Conservation (phyloP, 2,329 filamentous ascomycete species). For the Stachybotrys chartarum region DNA sequence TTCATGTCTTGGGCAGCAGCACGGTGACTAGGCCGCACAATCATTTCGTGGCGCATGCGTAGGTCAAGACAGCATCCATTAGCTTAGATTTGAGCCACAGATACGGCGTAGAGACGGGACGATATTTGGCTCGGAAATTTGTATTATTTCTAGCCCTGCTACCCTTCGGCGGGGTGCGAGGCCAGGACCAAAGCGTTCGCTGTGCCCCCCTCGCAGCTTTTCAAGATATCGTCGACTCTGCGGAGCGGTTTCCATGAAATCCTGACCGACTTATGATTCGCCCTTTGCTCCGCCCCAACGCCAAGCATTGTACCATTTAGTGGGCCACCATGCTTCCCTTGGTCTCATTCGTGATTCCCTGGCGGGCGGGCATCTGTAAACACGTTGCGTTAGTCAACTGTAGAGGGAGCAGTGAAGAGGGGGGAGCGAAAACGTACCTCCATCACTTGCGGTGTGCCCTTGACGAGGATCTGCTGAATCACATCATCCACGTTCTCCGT, state of each 20-base stretch:
- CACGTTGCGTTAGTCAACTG: constrained; percentile 2
- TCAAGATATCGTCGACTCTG: background rate
- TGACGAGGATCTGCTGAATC: constrained; percentile 73
- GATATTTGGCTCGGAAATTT: too few species aligned
- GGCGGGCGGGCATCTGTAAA: constrained; percentile 42
- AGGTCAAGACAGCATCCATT: too few species aligned
- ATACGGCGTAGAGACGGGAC: too few species aligned
- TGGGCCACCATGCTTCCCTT: constrained; percentile 35
- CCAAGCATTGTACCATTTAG: constrained; percentile 13
- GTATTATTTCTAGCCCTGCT: too few species aligned
- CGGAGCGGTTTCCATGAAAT: background rate
- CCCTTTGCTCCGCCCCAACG: background rate
- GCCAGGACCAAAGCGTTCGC: too few species aligned
- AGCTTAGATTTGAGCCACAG: too few species aligned
- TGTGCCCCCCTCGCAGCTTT: background rate
- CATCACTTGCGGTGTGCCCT: constrained; percentile 59
- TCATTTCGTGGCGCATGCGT: too few species aligned
- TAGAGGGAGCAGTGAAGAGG: background rate
- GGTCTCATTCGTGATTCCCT: constrained; percentile 46
- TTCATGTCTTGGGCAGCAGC: too few species aligned
- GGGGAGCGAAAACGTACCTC: constrained; percentile 32
- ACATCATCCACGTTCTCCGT: constrained; percentile 72
- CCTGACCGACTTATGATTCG: background rate
- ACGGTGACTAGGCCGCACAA: too few species aligned
- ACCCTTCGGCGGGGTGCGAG: too few species aligned